Evolutionary conservation across 2,329 filamentous ascomycete genomes (phyloP).

Genomic region (Cercospora brassicicola): DNA sequence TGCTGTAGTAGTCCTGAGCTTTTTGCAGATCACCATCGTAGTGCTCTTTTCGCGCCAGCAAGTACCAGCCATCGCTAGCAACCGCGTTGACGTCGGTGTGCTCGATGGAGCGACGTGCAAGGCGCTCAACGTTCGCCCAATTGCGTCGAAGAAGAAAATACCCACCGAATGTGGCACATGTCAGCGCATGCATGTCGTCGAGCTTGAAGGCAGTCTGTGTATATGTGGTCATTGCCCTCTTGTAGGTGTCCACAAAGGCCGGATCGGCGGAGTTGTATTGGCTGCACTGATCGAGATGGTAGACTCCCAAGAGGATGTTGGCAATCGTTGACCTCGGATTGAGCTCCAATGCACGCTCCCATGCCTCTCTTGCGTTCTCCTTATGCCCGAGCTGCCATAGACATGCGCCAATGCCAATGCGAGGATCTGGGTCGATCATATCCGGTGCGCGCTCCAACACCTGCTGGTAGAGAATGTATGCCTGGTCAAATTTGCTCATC

Average conservation of each 20-base stretch:
- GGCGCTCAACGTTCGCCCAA: constrained; percentile 75
- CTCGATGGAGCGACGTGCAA: constrained; percentile 91
- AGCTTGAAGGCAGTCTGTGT: constrained; percentile 91
- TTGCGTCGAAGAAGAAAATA: constrained; percentile 86
- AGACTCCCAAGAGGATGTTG: constrained; percentile 84
- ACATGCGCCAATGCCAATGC: constrained; percentile 94
- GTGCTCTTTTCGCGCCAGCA: constrained; percentile 88
- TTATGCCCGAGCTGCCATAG: constrained; percentile 96
- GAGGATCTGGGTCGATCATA: constrained; percentile 86
- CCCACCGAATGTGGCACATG: constrained; percentile 83
- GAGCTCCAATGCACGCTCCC: constrained; percentile 83
- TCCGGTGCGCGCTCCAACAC: constrained; percentile 82
- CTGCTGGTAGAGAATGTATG: constrained; percentile 81
- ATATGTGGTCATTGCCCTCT: constrained; percentile 90
- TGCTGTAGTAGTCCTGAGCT: constrained; percentile 82
- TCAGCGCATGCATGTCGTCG: constrained; percentile 85
- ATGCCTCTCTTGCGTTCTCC: constrained; percentile 84
- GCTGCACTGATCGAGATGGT: constrained; percentile 83
- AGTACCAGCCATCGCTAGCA: constrained; percentile 95
- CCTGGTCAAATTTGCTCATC: constrained; percentile 79
- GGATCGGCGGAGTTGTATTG: constrained; percentile 80
- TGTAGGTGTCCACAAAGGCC: constrained; percentile 81
- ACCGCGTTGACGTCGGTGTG: constrained; percentile 95
- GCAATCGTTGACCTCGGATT: constrained; percentile 83
- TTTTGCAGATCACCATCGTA: constrained; percentile 71